Evolutionary conservation across 73 alveolate species (phyloP).

Genomic region (Paramecium sonneborni): DNA sequence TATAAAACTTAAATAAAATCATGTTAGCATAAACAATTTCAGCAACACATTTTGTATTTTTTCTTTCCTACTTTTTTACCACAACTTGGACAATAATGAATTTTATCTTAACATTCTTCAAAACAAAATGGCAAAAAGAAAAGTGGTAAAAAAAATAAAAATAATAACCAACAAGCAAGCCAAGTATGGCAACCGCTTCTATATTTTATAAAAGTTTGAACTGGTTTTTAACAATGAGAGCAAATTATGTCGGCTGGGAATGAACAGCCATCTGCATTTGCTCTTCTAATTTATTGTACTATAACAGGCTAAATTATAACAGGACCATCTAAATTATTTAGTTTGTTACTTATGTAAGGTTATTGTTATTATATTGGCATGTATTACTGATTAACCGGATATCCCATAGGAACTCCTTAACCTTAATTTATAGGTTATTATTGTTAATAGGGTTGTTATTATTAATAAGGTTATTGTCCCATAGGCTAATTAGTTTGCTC

Average conservation of each 20-base stretch:
- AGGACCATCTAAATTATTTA: background rate
- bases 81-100: slow-evolving; percentile 18
- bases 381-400: background rate
- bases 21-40: background rate
- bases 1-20: background rate
- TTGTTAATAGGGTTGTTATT: background rate
- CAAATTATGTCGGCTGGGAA: background rate
- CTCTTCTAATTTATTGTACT: background rate
- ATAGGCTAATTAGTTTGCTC: background rate
- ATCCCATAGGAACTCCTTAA: background rate
- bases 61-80: slow-evolving; percentile 21
- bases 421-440: background rate
- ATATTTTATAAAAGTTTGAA: background rate
- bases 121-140: slow-evolving; percentile 42
- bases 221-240: background rate
- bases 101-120: slow-evolving; percentile 39
- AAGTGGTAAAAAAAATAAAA: background rate
- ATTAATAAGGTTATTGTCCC: background rate
- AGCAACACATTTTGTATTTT: slow-evolving; percentile 24
- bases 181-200: background rate
- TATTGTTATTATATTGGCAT: background rate
- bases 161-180: background rate
- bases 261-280: slow-evolving; percentile 36
- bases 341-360: background rate
- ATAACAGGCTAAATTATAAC: background rate